Evolutionary conservation across 768 basidiomycete species (phyloP).

Genomic region (Trametes elegans): DNA sequence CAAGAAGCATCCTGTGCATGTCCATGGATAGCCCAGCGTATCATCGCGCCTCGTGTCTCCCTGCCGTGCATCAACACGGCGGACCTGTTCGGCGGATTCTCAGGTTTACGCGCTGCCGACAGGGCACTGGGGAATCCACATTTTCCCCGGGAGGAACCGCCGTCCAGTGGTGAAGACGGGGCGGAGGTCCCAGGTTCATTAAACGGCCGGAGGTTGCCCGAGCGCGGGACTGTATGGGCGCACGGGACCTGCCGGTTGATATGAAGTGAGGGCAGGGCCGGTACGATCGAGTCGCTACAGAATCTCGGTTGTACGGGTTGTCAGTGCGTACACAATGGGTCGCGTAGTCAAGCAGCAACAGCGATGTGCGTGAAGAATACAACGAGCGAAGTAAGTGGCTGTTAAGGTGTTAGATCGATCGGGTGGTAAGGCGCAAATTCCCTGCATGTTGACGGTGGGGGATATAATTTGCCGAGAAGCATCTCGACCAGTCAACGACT

Average conservation of each 20-base stretch:
- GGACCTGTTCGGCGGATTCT: constrained; percentile 2
- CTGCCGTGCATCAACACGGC: constrained; percentile 13
- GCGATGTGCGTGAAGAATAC: not conserved
- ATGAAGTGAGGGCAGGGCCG: not conserved
- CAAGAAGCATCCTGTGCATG: constrained; percentile 1
- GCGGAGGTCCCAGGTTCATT: constrained; percentile 13
- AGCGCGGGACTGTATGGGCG: constrained; percentile 9
- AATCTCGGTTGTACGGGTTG: not conserved
- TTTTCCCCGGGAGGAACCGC: constrained; percentile 8
- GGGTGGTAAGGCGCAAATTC: not conserved
- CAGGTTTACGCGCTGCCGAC: constrained; percentile 8
- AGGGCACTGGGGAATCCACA: constrained; percentile 4
- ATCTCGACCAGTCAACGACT: not conserved
- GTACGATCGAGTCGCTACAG: not conserved
- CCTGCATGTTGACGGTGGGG: not conserved
- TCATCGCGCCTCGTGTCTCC: constrained; percentile 10
- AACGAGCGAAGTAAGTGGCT: not conserved
- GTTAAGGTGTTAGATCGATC: not conserved
- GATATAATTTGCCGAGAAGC: constrained; percentile 3
- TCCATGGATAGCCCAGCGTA: constrained; percentile 8
- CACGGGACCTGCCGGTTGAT: constrained; percentile 8
- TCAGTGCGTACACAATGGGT: not conserved
- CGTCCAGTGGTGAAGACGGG: not conserved
- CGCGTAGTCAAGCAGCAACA: not conserved
- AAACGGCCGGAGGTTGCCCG: constrained; percentile 16